phyloP scores from a whole-genome alignment of 352 stramenopile species.

The Pythium aphanidermatum region DNA sequence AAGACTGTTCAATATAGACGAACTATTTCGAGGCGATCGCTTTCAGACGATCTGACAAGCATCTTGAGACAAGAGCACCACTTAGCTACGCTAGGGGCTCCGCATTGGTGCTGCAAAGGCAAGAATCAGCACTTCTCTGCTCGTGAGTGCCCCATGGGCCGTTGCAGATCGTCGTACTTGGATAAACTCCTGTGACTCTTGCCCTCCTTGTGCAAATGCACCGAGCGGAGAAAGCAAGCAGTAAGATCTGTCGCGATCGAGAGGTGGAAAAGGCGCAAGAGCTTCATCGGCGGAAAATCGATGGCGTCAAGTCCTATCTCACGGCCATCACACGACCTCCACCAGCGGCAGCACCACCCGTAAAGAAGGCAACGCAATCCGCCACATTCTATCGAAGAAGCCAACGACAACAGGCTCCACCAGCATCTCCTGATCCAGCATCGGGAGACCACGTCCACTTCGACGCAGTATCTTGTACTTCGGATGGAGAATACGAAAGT shows the following conservation, averaged over 20 bases:
- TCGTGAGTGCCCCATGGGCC: too few relatives aligned
- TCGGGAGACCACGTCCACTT: not conserved
- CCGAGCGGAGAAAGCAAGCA: slow-evolving; percentile 71
- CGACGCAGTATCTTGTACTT: too few relatives aligned
- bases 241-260: slow-evolving; percentile 59
- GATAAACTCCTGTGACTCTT: too few relatives aligned
- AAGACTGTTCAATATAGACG: too few relatives aligned
- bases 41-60: too few relatives aligned
- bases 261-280: slow-evolving; percentile 68
- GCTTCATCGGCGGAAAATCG: slow-evolving; percentile 67
- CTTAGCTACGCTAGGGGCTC: too few relatives aligned
- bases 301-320: slow-evolving; percentile 55
- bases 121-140: too few relatives aligned
- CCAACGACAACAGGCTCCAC: slow-evolving; percentile 15
- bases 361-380: slow-evolving; percentile 6
- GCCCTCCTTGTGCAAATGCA: slow-evolving; percentile 35
- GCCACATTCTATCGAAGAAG: slow-evolving; percentile 20
- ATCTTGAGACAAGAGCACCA: too few relatives aligned
- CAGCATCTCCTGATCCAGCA: not conserved
- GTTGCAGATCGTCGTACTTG: too few relatives aligned
- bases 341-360: slow-evolving; percentile 9
- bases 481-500: not conserved
- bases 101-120: too few relatives aligned
- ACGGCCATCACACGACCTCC: slow-evolving; percentile 22
- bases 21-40: too few relatives aligned